Conservation (phyloP, 2,329 filamentous ascomycete genomes). For the Lecanoromycetidae sp. region DNA sequence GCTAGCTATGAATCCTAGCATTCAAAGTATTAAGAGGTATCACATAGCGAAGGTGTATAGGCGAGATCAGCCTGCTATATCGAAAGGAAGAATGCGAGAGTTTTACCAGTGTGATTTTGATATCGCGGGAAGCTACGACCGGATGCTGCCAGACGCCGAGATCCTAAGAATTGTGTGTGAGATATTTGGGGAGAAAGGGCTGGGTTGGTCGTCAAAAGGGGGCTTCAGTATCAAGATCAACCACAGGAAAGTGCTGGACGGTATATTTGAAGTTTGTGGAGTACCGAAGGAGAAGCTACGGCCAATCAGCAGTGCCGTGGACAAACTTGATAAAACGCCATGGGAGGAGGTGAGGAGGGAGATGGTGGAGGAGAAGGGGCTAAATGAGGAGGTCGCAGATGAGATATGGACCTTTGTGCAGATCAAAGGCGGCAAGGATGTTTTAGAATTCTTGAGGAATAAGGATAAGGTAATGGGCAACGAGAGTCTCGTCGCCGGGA, state of each 20-base stretch:
- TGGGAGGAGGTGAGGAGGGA: constrained; percentile 85
- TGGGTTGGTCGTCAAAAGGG: constrained; percentile 53
- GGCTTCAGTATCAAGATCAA: constrained; percentile 85
- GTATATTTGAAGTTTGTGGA: constrained; percentile 81
- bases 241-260: constrained; percentile 87
- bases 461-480: constrained; percentile 60
- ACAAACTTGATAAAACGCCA: constrained; percentile 87
- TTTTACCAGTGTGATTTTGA: constrained; percentile 98
- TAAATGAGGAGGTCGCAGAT: constrained; percentile 65
- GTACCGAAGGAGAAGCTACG: constrained; percentile 79
- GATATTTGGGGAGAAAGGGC: constrained; percentile 66
- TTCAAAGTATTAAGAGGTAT: constrained; percentile 82
- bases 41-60: constrained; percentile 90
- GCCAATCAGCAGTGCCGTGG: constrained; percentile 81
- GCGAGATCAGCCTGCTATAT: constrained; percentile 71
- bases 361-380: constrained; percentile 85
- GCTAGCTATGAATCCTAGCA: constrained; percentile 77
- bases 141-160: constrained; percentile 88
- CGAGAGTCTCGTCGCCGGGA: constrained; percentile 61
- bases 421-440: constrained; percentile 60
- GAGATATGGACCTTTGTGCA: constrained; percentile 78
- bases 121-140: constrained; percentile 75
- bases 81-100: constrained; percentile 85
- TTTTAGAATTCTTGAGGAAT: constrained; percentile 56
- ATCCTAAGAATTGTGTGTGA: constrained; percentile 74